phyloP scores from a whole-genome alignment of 2,329 filamentous ascomycete species.

The Fusarium buxicola region DNA sequence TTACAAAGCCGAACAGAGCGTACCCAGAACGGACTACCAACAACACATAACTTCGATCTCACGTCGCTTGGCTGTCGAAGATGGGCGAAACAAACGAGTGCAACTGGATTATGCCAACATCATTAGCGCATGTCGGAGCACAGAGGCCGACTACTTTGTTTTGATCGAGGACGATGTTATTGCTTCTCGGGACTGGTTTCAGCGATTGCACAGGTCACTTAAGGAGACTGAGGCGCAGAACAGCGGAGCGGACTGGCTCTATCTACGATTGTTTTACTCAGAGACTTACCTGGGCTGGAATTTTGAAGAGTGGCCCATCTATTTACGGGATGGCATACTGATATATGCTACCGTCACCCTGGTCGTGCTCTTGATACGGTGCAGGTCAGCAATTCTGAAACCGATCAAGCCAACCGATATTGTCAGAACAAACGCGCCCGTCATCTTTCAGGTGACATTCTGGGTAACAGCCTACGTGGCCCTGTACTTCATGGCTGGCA shows the following conservation, averaged over 20 bases:
- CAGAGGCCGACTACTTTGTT: slow-evolving; percentile 44
- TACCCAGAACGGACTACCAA: slow-evolving; percentile 4
- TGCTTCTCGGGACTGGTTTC: slow-evolving; percentile 48
- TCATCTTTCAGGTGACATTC: slow-evolving; percentile 33
- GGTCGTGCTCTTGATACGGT: slow-evolving; percentile 24
- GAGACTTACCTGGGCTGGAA: slow-evolving; percentile 53
- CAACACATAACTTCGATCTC: slow-evolving; percentile 21
- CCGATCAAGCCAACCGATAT: slow-evolving; percentile 19
- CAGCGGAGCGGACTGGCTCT: slow-evolving; percentile 45
- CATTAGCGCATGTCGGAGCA: slow-evolving; percentile 40
- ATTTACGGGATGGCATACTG: slow-evolving; percentile 34
- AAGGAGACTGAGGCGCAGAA: slow-evolving; percentile 34
- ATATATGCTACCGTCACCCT: slow-evolving; percentile 33
- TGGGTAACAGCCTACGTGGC: slow-evolving; percentile 43
- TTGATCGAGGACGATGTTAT: slow-evolving; percentile 51
- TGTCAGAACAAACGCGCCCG: slow-evolving; percentile 1
- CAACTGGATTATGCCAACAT: slow-evolving; percentile 46
- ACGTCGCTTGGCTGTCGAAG: slow-evolving; percentile 17
- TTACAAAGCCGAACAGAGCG: slow-evolving; percentile 32
- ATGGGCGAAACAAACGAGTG: slow-evolving; percentile 42
- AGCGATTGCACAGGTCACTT: slow-evolving; percentile 36
- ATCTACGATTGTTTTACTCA: slow-evolving; percentile 51
- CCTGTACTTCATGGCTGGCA: slow-evolving; percentile 47
- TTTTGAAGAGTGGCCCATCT: slow-evolving; percentile 48
- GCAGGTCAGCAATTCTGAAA: slow-evolving; percentile 16